A percentile compares a stretch with the other conserved stretches of the same genome.
phyloP scores from a whole-genome alignment of 495 filamentous ascomycete species.

The Lophiotrema nucula region DNA sequence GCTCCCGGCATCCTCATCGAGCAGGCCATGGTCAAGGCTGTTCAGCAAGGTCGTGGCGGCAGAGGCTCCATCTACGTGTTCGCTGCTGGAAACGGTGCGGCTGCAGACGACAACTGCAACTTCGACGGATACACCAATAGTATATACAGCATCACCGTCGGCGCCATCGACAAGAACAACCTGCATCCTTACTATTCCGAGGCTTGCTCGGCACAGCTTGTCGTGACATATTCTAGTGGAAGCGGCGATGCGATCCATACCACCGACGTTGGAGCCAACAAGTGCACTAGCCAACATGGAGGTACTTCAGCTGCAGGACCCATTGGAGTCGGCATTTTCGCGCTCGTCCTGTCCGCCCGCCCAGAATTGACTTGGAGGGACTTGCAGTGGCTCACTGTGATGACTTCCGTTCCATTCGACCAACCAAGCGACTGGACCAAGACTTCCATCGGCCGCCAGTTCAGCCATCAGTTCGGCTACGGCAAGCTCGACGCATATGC shows the following conservation, averaged over 20 bases:
- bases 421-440: constrained; percentile 76
- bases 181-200: constrained; percentile 91
- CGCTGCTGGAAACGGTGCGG: constrained; percentile 90
- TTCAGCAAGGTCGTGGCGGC: constrained; percentile 81
- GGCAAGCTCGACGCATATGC: constrained; percentile 88
- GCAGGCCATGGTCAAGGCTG: constrained; percentile 83
- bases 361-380: constrained; percentile 93
- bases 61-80: constrained; percentile 95
- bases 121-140: constrained; percentile 99
- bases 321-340: constrained; percentile 84
- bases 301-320: constrained; percentile 97
- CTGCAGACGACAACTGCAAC: constrained; percentile 92
- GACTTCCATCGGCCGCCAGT: constrained; percentile 76
- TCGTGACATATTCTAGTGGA: constrained; percentile 95
- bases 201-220: constrained; percentile 89
- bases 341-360: constrained; percentile 82
- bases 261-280: constrained; percentile 84
- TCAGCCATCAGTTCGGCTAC: constrained; percentile 91
- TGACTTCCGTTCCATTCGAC: constrained; percentile 78
- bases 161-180: constrained; percentile 84
- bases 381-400: constrained; percentile 83
- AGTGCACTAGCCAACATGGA: constrained; percentile 76
- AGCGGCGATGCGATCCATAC: constrained; percentile 87
- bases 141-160: constrained; percentile 97
- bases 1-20: constrained; percentile 85